Base-by-base conservation (phyloP, 441 rosid genomes). In the Viola pubescens region DNA sequence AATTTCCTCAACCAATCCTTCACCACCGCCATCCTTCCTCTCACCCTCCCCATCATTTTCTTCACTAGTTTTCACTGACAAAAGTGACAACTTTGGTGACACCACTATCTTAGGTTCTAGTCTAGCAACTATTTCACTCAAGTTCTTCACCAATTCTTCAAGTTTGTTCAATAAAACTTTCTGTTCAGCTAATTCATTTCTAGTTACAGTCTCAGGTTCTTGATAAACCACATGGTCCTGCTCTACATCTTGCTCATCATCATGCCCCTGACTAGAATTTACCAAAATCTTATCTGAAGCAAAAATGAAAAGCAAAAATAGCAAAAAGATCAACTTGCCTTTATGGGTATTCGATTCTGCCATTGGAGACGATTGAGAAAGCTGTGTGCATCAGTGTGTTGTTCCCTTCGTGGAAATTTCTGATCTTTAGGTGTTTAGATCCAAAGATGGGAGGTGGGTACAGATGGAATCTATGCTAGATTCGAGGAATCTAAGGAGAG, bases 101-200 rank as follows among this genome's bases (percentile, higher is more conserved):
- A 77, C 89, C 0, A 74, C 64, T 47, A 88, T 54, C 63, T 65
- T 80, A 4, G 78, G 65, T 53, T 90, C 96, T 77, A 94, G 75
- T 62, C 66, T 87, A 62, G 81, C 68, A 38, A 86, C 91, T 66
- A 90, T 50, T 47, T 79, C 85, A 42, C 75, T 76, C 42, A 92
- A 87, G 54, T 83, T 84, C 64, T 72, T 88, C 63, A 87, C 89
- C 60, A 89, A 68, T 13, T 83, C 92, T 59, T 88, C 95, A 5
- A 94, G 87, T 43, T 75, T 83, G 54, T 67, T 73, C 14, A 88
- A 72, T 42, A 88, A 58, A 67, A 68, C 61, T 49, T 78, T 84
- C 61, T 77, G 83, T 52, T 74, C 68, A 54, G 58, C 59, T 10
- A 70, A 62, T 48, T 61, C 62, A 54, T 13, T 52, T 6, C 40